A percentile compares a stretch with the other conserved stretches of the same genome.
phyloP scores from a whole-genome alignment of 208 protist species.

The Entamoeba nuttalli region DNA sequence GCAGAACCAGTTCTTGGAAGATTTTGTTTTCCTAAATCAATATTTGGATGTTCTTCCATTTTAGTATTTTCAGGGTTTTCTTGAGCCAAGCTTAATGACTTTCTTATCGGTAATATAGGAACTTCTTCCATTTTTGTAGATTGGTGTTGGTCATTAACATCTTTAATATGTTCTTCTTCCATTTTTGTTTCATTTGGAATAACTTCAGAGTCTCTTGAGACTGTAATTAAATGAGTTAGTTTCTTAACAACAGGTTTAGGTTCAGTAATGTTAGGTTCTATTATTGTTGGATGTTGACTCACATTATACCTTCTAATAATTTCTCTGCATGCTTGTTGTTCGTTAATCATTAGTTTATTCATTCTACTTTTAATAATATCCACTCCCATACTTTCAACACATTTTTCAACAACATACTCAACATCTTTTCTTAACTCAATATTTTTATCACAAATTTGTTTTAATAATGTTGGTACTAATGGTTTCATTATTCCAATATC shows the following conservation, averaged over 20 bases:
- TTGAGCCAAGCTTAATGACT: background rate
- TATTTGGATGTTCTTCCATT: no score
- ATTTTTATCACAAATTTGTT: background rate
- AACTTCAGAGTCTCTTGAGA: background rate
- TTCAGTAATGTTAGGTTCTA: background rate
- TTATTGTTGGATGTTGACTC: background rate
- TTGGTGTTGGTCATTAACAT: background rate
- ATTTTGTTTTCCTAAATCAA: no score
- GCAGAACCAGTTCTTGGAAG: background rate
- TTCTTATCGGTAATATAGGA: background rate
- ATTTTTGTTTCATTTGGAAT: background rate
- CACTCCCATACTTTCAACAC: background rate
- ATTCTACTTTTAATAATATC: background rate
- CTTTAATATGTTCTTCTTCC: background rate
- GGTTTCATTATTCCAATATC: background rate
- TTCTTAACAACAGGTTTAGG: background rate
- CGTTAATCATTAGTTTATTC: background rate
- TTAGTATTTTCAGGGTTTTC: background rate
- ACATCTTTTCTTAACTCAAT: background rate
- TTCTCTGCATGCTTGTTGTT: background rate
- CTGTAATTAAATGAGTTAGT: background rate
- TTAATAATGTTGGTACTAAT: background rate
- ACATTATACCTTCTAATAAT: background rate
- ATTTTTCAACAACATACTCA: background rate
- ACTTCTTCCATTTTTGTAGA: background rate